Base-by-base conservation (phyloP, 495 filamentous ascomycete genomes). In the Clavariopsis aquatica region DNA sequence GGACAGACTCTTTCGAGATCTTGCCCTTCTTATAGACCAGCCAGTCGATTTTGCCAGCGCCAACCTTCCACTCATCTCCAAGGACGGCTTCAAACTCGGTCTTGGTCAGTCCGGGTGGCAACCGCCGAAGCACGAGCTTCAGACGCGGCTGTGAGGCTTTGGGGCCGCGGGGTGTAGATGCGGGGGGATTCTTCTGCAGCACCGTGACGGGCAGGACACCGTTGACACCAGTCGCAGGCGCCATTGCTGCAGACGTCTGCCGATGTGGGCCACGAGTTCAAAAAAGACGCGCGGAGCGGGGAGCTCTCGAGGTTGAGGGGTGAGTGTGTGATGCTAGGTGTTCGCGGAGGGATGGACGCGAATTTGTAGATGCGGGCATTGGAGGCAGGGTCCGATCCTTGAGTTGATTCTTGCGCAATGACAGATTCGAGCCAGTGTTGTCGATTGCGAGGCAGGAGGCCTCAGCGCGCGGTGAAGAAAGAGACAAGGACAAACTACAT, bases 21-120 rank as follows among this genome's bases (percentile, higher is more conserved):
- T 96, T 95, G 68, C 94, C 94, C 27, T 85, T 79, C 65, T 85
- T 85, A 77, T 88, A 98, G 34, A 79, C 75, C 52, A 87, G 78
- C 89, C 89, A 96, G 69, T 95, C 93, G 6, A 93, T 85, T 74
- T 87, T 96, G 12, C 91, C 91, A 24, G 81, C 82, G 19, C 89
- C 87, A 1, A 83, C 61, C 68, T 84, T 91, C 90, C 93, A 97
- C 61, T 92, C 89, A 1, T 89, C 84, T n/a, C 92, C 92, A 47
- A 97, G 71, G 12, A 83, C 78, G 24, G 75, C 75, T 67, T 87
- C 81, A 53, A 96, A 92, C 67, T 98, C 94, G 0, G 79, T 75
- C 68, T 91, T 86, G 2, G 89, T 96, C 65, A 98, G 78, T 1
- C 89, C 89, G 7, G 94, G 95, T 2, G 94, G 90, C 12, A 98